Base-by-base conservation (phyloP, 805 yeast species). In the Lipomyces yamanashiensis region DNA sequence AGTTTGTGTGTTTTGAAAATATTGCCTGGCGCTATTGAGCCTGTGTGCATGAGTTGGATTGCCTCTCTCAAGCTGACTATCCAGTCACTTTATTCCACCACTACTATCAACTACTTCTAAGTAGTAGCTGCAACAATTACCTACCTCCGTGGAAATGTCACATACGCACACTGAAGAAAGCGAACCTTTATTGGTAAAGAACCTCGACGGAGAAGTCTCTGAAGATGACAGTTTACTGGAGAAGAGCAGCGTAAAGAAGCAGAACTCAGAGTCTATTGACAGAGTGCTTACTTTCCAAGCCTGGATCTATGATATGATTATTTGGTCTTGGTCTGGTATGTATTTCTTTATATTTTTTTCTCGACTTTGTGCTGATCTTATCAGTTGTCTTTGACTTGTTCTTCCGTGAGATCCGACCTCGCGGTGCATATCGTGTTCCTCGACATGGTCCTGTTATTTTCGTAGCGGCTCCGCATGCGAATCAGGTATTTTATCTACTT, bases 401-500 rank as follows among this genome's bases (percentile, higher is more conserved):
- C 79, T 93, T 93, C 77, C 79, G 98, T 63, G 97, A 92, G 73
- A 91, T 93, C 66, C 82, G 90, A 58, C 86, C 96, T 1, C 82
- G 98, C 64, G 97, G 98, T 0, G 91, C 96, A 0, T 90, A 85
- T 76, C 83, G 84, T 51, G 81, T 85, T 57, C 88, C 89, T 10
- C 80, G 82, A 37, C 76, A 82, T 12, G 98, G 97, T 0, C 93
- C 98, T 0, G 87, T 92, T 9, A 88, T 93, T 59, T 87, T 95
- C 67, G 98, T 95, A 43, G 96, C 95, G 10, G 99, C 97, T 1
- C 98, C 99, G 1, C 99, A 93, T 78, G 96, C 97, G n/a, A 90
- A 90, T 73, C 96, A 90, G 57, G 67, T 67, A 47, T 33, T 58
- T 34, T 49, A 10, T 12, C 23, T 13, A 8, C 12, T 8, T 17